A percentile compares a stretch with the other conserved stretches of the same genome.
Evolutionary conservation across 148 eudicot genomes (phyloP).

Genomic region (Silene latifolia): DNA sequence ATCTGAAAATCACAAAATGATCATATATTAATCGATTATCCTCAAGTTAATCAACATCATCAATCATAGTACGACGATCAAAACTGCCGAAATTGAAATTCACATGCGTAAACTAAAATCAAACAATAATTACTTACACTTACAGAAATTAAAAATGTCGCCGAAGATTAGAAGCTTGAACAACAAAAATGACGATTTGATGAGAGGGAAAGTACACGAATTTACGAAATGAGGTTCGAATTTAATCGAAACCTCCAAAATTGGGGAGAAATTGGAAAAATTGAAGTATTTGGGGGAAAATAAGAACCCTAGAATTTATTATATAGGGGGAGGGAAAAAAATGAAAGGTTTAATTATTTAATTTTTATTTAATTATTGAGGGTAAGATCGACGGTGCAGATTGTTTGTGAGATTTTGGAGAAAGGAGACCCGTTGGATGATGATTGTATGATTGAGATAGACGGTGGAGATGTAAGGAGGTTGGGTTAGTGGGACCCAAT

Average conservation of each 20-base stretch:
- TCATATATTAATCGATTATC: not conserved
- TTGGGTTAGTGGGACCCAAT: not conserved
- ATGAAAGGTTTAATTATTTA: not conserved
- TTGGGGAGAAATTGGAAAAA: not conserved
- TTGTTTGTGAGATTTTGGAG: conserved; percentile 5
- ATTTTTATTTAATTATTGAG: not conserved
- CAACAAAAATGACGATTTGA: no score
- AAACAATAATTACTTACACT: conserved; percentile 26
- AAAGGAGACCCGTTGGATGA: conserved; percentile 16
- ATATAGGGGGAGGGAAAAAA: not conserved
- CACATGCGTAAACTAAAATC: not conserved
- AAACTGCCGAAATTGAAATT: not conserved
- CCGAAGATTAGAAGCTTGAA: no score
- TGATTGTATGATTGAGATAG: not conserved
- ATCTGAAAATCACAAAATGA: not conserved
- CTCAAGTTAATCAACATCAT: not conserved
- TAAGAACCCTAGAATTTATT: conserved; percentile 19
- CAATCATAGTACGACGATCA: not conserved
- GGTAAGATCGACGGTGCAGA: conserved; percentile 13
- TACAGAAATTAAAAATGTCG: conserved; percentile 14
- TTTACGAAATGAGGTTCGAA: not conserved
- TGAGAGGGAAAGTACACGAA: not conserved
- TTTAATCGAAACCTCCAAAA: not conserved
- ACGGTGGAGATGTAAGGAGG: conserved; percentile 15
- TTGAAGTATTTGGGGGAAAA: not conserved